Base-by-base conservation (phyloP, 2,329 filamentous ascomycete species). In the Penicillium sp. region DNA sequence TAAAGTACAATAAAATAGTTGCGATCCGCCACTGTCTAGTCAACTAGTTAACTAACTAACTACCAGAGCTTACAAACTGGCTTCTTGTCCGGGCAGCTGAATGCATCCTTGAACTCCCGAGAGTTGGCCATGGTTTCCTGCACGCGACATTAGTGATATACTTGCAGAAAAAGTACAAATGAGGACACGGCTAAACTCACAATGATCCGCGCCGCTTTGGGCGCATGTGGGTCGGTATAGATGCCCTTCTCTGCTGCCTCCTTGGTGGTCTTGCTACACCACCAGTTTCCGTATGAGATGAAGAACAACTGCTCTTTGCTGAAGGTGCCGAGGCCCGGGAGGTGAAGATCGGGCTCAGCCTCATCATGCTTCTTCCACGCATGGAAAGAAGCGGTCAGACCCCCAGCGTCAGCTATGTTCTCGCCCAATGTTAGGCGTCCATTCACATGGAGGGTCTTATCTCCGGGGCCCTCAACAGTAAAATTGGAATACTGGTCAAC, bases 61-160 rank as follows among this genome's bases (percentile, higher is more conserved):
- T 77, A 89, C 84, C 85, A 88, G 49, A 89, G 69, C 68, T 88
- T 80, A 65, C 85, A 89, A 28, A 77, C 80, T 0, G 84, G 84
- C 64, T 87, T 77, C 71, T 82, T 85, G 2, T 72, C 72, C 13
- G 80, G 75, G 62, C 86, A 89, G 41, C 80, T 72, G 66, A 88
- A 89, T 8, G 80, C 81, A 65, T 87, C 80, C 50, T 75, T 78
- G 62, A 89, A 89, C 15, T 81, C 82, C 25, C 77, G 75, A 27
- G 83, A 86, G 60, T 89, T 88, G 0, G 79, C 77, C 71, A 85
- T 80, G 0, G 83, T 83, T 3, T 84, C 82, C 56, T 78, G 58
- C 20, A 40, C 23, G 41, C 29, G 18, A 23, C 8, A 41, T 44
- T 40, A 49, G 35, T 24, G 12, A 5, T 3, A 6, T n/a, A 35